Base-by-base conservation (phyloP, 1,284 basidiomycete genomes). In the Papiliotrema fonsecae region DNA sequence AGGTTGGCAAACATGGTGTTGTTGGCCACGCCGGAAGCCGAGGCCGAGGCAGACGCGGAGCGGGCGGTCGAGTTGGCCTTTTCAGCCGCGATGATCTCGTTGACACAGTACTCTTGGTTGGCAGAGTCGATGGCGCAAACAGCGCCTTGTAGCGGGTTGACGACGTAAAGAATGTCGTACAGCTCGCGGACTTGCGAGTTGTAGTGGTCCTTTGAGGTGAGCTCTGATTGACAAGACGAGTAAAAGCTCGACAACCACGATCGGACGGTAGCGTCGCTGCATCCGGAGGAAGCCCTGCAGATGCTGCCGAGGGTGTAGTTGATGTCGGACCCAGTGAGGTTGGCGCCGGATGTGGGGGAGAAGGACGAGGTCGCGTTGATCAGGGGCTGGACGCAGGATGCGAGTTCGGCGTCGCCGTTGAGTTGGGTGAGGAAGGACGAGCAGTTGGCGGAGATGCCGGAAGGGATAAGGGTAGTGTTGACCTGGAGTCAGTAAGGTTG, bases 151-250 rank as follows among this genome's bases (percentile, higher is more conserved):
- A 92, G 67, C 4, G 90, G 88, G 5, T 70, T 60, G 45, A 90
- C 57, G 53, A 79, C 60, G 76, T 88, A 96, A 38, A 94, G 75
- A 38, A 81, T 76, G 67, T 94, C 91, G 75, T 94, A 96, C 4
- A 80, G 73, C 32, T 71, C 62, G 61, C 81, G 67, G 42, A 91
- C 83, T 24, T 67, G 50, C 18, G 66, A 60, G 50, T 73, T 67
- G 32, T 62, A 41, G 54, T 78, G 81, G 41, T 75, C 69, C 31
- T 58, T 65, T 13, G 79, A 75, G 43, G 69, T 65, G 57, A 96
- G 76, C 74, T 94, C 91, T 24, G 65, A 48, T 2, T 73, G 53
- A 77, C 91, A 96, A 6, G 80, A 78, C 11, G 77, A 59, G 69
- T 83, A 83, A 75, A 94, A 92, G 16, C 76, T 56, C 45, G 80